A percentile compares a stretch with the other conserved stretches of the same genome.
phyloP scores from a whole-genome alignment of 1,284 basidiomycete species.

The Phylloporus gajari region DNA sequence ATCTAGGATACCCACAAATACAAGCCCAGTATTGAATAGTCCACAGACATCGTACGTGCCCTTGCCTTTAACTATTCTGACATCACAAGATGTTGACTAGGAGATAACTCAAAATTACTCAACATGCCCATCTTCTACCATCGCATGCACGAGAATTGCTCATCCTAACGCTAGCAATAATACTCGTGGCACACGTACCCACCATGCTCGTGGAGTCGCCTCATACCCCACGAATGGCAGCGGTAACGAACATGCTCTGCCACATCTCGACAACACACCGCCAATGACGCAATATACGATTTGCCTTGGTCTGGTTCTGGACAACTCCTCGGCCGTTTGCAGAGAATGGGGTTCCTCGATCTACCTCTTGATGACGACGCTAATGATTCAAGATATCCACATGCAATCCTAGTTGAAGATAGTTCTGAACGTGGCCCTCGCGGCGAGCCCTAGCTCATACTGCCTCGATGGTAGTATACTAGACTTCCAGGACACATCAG shows the following conservation, averaged over 20 bases:
- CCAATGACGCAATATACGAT: neutral
- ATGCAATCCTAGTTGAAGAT: neutral
- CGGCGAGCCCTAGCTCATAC: neutral
- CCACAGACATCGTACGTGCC: too few species aligned
- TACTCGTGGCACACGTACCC: too few species aligned
- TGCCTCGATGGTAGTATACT: neutral
- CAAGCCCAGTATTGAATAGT: too few species aligned
- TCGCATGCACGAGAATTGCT: neutral
- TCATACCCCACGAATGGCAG: neutral
- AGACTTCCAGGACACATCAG: too few species aligned
- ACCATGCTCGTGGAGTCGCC: neutral
- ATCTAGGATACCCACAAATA: too few species aligned
- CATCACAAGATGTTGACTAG: too few species aligned
- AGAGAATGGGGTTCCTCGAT: neutral
- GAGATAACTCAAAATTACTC: too few species aligned
- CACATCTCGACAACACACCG: neutral
- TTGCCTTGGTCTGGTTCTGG: neutral
- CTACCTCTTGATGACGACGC: neutral
- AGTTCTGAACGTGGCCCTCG: neutral
- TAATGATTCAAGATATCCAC: neutral
- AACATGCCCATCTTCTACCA: neutral
- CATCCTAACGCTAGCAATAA: neutral
- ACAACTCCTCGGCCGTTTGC: too few species aligned
- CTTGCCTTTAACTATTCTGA: too few species aligned
- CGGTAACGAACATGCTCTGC: neutral